A percentile compares a stretch with the other conserved stretches of the same genome.
These are phyloP conservation scores for Apostasia shenzhenica DNA, from an alignment of 106 monocot genomes.

Conservation along the genomic window DNA sequence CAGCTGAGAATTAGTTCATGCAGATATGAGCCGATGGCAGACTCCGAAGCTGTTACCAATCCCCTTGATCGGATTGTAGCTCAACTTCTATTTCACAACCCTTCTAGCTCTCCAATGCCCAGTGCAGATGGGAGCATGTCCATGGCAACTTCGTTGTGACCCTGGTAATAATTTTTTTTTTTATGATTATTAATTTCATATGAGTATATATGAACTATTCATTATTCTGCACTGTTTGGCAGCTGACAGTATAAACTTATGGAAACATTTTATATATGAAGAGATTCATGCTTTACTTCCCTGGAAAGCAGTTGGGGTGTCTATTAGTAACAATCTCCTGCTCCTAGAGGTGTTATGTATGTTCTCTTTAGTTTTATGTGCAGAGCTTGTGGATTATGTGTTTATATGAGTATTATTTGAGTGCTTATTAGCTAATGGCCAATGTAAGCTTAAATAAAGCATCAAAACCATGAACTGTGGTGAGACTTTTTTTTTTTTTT, in stretches of 20 bases:
- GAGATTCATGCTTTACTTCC: neutral
- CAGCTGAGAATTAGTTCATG: neutral
- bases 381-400: neutral
- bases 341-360: too few species aligned
- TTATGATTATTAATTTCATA: too few species aligned
- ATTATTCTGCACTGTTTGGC: too few species aligned
- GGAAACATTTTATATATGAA: too few species aligned
- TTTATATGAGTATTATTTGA: neutral
- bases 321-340: too few species aligned
- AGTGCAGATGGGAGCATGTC: slow-evolving; percentile 1
- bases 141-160: slow-evolving; percentile 2
- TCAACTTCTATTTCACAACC: slow-evolving; percentile 61
- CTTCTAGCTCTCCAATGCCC: slow-evolving; percentile 5
- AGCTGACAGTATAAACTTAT: too few species aligned
- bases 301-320: neutral
- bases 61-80: slow-evolving; percentile 81
- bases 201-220: too few species aligned
- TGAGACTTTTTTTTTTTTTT: too few species aligned
- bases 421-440: neutral
- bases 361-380: neutral
- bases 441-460: slow-evolving; percentile 2
- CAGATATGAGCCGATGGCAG: slow-evolving; percentile 25
- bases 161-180: neutral
- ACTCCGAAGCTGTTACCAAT: slow-evolving; percentile 67
- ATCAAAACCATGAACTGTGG: neutral